Conservation (phyloP, 768 basidiomycete species). For the Lentinula sp. region DNA sequence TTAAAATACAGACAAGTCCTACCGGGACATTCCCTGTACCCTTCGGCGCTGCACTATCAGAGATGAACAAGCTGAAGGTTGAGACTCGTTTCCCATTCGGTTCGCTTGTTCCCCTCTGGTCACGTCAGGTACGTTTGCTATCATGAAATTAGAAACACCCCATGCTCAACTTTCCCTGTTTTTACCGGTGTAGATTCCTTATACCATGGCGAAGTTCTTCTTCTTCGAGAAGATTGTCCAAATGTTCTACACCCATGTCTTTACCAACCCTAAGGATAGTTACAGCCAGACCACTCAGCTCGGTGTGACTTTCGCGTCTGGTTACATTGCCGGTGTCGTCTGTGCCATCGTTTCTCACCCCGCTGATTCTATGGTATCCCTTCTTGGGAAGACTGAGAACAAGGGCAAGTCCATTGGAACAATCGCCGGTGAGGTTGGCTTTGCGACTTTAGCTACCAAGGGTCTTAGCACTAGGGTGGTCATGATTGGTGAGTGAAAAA, state of each 20-base stretch:
- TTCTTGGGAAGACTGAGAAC: constrained; percentile 86
- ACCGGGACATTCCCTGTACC: constrained; percentile 72
- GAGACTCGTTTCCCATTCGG: constrained; percentile 85
- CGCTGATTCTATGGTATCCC: constrained; percentile 89
- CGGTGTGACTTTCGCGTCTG: constrained; percentile 82
- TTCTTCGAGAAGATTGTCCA: constrained; percentile 89
- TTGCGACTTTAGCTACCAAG: constrained; percentile 64
- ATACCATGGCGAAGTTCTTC: constrained; percentile 99
- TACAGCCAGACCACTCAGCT: constrained; percentile 84
- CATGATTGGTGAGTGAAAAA: constrained; percentile 58
- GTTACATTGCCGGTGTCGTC: constrained; percentile 93
- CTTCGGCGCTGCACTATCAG: constrained; percentile 63
- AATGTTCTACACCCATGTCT: constrained; percentile 84
- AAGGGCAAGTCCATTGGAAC: constrained; percentile 72
- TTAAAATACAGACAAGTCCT: constrained; percentile 81
- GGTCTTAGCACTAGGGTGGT: constrained; percentile 83
- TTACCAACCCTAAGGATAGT: constrained; percentile 70
- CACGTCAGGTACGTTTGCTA: constrained; percentile 57
- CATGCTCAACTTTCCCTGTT: not conserved
- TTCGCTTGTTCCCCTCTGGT: constrained; percentile 82
- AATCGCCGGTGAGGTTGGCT: constrained; percentile 68
- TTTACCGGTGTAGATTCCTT: constrained; percentile 63
- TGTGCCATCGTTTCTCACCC: constrained; percentile 96
- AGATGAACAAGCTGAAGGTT: constrained; percentile 60
- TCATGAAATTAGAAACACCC: not conserved